Evolutionary conservation across 2,329 filamentous ascomycete genomes (phyloP), one percentile per base, ranked within the genome.

Genomic region (Ophiosphaerella herpotricha): DNA sequence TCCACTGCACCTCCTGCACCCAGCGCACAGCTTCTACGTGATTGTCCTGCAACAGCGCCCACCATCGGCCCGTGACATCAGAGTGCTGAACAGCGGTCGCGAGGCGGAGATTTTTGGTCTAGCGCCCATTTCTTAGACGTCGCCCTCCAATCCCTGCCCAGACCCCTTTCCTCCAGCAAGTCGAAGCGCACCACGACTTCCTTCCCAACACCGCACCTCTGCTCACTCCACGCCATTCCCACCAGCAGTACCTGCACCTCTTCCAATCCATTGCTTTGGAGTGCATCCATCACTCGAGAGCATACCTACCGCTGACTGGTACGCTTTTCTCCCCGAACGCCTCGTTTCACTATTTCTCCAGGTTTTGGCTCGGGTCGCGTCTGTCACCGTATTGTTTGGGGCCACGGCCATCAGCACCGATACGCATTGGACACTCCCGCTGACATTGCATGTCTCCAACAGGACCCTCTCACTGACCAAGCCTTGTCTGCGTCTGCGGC

Each of bases 241-340:
- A 56, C 58, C 58, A 55, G 50, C 66, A 57, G 52, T 44, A 43
- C 34, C 63, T 59, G 58, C 59, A 55, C 39, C 34, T 43, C 53
- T 39, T 49, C 43, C 52, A 57, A 54, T 57, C 58, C 61, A 64
- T 67, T 67, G 64, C 64, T 64, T 60, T 57, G 62, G 18, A 67
- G 66, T 66, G 63, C 59, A 61, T 64, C 60, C 55, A 61, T 67
- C 66, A 57, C 65, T 62, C 66, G 58, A 62, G 51, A 71, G 67
- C 67, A 72, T 68, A 58, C 53, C 62, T 68, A 67, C 57, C 55
- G 58, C 65, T 66, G 57, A 64, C 67, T 69, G 72, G 72, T 74
- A 68, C 65, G 71, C 55, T 57, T 52, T 55, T 52, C 46, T 46
- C 44, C 49, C 55, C 49, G 40, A 16, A 48, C 49, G 50, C 57